These are phyloP conservation scores for Periconia digitata DNA, from an alignment of 2,329 filamentous ascomycete species.

Conservation along the genomic window DNA sequence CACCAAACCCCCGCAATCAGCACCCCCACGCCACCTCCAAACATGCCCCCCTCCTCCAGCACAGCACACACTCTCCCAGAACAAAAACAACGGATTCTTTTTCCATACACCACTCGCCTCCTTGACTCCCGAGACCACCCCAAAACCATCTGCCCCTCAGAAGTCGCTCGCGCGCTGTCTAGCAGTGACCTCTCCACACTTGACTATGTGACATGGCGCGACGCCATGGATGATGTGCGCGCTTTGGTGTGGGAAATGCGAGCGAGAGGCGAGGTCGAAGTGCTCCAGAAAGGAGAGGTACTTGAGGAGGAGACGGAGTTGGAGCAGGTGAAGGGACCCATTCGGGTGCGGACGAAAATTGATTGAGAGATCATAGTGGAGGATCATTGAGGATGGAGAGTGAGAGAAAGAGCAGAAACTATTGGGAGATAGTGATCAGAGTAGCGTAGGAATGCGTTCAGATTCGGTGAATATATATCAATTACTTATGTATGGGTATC, in stretches of 20 bases:
- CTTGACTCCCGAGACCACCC: conserved; percentile 41
- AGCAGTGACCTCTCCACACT: conserved; percentile 39
- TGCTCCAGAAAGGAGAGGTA: conserved; percentile 52
- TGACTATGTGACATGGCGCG: conserved; percentile 44
- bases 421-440: not conserved
- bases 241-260: conserved; percentile 47
- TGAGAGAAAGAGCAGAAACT: not conserved
- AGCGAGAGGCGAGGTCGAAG: conserved; percentile 47
- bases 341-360: conserved; percentile 43
- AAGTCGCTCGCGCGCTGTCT: conserved; percentile 52
- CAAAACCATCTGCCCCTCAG: conserved; percentile 57
- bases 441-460: too few relatives aligned
- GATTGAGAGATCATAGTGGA: too few relatives aligned
- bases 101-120: conserved; percentile 10
- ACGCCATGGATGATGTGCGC: conserved; percentile 51
- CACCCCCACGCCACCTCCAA: too few relatives aligned
- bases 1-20: too few relatives aligned
- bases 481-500: not conserved
- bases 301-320: conserved; percentile 31
- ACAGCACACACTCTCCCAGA: not conserved
- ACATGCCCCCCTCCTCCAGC: not conserved
- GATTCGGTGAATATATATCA: too few relatives aligned
- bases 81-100: not conserved
- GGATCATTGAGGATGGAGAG: not conserved
- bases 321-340: conserved; percentile 49